These are phyloP conservation scores for Fusarium penzigii DNA, from an alignment of 2,329 filamentous ascomycete species.

Conservation along the genomic window DNA sequence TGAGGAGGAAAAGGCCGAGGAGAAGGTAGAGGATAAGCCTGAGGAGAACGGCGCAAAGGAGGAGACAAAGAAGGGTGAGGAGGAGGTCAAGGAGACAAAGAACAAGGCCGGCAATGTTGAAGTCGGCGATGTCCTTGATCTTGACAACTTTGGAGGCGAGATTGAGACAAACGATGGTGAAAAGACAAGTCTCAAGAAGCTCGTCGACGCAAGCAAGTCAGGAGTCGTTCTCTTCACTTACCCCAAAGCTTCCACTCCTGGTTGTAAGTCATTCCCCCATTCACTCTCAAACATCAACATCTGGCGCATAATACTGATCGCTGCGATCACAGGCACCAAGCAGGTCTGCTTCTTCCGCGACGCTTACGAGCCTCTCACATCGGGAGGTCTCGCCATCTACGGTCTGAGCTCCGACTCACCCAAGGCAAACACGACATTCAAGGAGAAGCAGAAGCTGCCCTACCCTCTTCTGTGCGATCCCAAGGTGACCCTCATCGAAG, in stretches of 20 bases:
- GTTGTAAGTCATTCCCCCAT: slow-evolving; percentile 65
- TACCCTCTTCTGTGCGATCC: slow-evolving; percentile 89
- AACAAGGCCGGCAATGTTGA: slow-evolving; percentile 40
- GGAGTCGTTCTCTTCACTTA: slow-evolving; percentile 95
- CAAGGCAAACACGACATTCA: slow-evolving; percentile 91
- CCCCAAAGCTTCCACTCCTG: slow-evolving; percentile 89
- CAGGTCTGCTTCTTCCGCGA: slow-evolving; percentile 95
- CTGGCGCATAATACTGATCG: slow-evolving; percentile 4
- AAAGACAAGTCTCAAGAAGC: slow-evolving; percentile 75
- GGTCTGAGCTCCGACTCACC: slow-evolving; percentile 86
- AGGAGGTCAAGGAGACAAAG: slow-evolving; percentile 36
- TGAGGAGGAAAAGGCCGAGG: slow-evolving; percentile 8
- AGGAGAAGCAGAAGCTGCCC: slow-evolving; percentile 84
- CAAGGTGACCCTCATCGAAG: slow-evolving; percentile 70
- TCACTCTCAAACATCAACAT: background rate
- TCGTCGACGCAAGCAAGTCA: slow-evolving; percentile 79
- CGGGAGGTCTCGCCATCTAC: slow-evolving; percentile 81
- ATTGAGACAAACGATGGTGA: slow-evolving; percentile 83
- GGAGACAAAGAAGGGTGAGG: slow-evolving; percentile 11
- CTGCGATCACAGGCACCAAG: slow-evolving; percentile 69
- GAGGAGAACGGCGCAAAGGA: slow-evolving; percentile 16
- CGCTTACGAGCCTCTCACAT: slow-evolving; percentile 72
- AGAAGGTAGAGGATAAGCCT: slow-evolving; percentile 3
- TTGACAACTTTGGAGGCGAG: slow-evolving; percentile 66
- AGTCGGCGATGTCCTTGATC: slow-evolving; percentile 56